Evolutionary conservation across 192 early-diverging fungal species (phyloP).

Genomic region (Backusella parvicylindrica): DNA sequence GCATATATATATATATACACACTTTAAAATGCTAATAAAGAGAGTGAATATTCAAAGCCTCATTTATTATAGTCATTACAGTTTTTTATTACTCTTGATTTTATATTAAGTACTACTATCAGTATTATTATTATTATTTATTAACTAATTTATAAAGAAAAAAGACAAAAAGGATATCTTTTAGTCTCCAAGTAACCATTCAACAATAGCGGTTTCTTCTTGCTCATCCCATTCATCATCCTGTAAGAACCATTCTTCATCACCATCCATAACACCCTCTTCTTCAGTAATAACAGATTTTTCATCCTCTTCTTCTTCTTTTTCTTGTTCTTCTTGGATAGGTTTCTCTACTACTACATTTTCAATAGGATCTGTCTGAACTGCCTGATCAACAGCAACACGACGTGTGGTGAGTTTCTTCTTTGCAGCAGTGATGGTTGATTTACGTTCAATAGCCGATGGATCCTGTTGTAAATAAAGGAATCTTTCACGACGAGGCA

Average conservation of each 20-base stretch:
- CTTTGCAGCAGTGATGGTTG: not conserved
- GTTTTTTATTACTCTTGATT: no score
- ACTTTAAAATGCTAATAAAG: no score
- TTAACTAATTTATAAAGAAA: not conserved
- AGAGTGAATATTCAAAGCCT: no score
- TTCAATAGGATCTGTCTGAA: constrained; percentile 15
- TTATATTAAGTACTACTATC: not conserved
- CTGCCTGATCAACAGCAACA: constrained; percentile 9
- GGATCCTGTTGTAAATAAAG: constrained; percentile 17
- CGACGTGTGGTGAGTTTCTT: not conserved
- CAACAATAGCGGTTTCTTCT: constrained; percentile 31
- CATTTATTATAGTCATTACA: no score
- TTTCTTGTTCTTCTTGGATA: not conserved
- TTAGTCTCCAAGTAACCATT: constrained; percentile 38
- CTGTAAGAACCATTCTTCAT: constrained; percentile 41
- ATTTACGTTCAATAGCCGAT: constrained; percentile 10
- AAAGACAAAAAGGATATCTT: not conserved
- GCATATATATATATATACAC: no score
- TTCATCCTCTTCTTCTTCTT: not conserved
- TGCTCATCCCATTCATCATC: constrained; percentile 38
- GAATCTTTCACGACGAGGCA: constrained; percentile 16
- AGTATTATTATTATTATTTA: not conserved
- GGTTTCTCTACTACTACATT: not conserved
- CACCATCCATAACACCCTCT: constrained; percentile 32
- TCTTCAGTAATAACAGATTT: constrained; percentile 5